phyloP scores from a whole-genome alignment of 2,329 filamentous ascomycete genomes.

The Fusarium chlamydosporum region DNA sequence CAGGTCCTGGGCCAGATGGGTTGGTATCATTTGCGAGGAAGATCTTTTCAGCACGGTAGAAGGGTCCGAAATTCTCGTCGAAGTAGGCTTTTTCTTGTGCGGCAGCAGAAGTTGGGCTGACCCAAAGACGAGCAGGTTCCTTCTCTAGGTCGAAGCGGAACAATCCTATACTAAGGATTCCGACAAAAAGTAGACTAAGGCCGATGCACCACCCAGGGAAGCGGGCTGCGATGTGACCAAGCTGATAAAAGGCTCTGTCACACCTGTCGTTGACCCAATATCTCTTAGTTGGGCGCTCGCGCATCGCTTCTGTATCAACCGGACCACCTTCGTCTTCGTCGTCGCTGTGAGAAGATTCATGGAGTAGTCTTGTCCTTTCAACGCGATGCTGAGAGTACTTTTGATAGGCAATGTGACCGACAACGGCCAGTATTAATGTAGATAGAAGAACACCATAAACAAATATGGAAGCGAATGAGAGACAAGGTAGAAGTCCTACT shows the following conservation, averaged over 20 bases:
- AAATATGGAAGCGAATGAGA: constrained; percentile 93
- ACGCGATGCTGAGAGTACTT: constrained; percentile 81
- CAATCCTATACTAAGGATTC: constrained; percentile 88
- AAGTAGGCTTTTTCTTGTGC: constrained; percentile 96
- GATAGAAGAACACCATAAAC: constrained; percentile 83
- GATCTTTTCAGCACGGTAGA: constrained; percentile 92
- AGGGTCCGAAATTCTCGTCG: constrained; percentile 92
- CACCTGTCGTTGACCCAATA: constrained; percentile 89
- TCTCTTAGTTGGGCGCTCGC: constrained; percentile 81
- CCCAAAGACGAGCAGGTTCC: constrained; percentile 93
- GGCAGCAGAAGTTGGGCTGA: constrained; percentile 91
- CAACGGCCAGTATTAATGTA: constrained; percentile 74
- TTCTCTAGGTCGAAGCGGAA: constrained; percentile 89
- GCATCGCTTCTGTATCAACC: constrained; percentile 80
- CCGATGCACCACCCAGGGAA: constrained; percentile 89
- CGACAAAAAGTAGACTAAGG: constrained; percentile 80
- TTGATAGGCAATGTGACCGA: constrained; percentile 81
- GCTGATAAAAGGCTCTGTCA: constrained; percentile 81
- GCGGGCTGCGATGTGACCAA: constrained; percentile 84
- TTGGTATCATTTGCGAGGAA: constrained; percentile 92
- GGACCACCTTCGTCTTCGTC: constrained; percentile 92
- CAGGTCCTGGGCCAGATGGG: constrained; percentile 74
- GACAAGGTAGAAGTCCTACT: constrained; percentile 89
- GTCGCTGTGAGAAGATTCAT: constrained; percentile 86
- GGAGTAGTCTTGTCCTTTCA: constrained; percentile 87